Evolutionary conservation across 2,329 filamentous ascomycete species (phyloP), one percentile per base, ranked within the genome.

Genomic region (Trichophyton benhamiae): DNA sequence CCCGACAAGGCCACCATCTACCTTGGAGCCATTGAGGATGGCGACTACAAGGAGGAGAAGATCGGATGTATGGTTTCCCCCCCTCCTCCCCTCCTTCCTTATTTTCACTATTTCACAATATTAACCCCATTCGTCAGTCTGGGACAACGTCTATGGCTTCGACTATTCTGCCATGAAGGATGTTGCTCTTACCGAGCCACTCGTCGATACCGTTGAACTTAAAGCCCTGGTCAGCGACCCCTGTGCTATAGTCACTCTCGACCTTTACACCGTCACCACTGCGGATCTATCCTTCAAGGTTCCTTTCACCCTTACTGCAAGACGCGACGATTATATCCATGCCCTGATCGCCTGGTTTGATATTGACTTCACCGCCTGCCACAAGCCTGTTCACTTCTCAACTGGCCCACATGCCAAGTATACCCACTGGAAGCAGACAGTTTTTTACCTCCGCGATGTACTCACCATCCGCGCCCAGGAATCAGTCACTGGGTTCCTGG

Each of bases 391-490:
- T 72, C 85, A 87, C 72, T 99, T 99, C 82, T 95, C 89, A 60
- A 99, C 94, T 17, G 94, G 94, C 22, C 94, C 94, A 30, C 94
- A 97, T 78, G 95, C 92, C 69, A 97, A 96, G 79, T 97, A 97
- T 79, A 99, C 94, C 17, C 94, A 99, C 82, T 99, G 94, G 94
- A 99, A 99, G 80, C 94, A 99, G 81, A 99, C 94, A 11, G 94
- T 99, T 65, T 97, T 99, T 79, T 99, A 99, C 79, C 82, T 99
- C 65, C 85, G 88, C 71, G 91, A 99, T 68, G 89, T 96, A 38
- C 79, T 99, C 66, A 97, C 91, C 17, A 91, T 96, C 42, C 87
- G 95, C 75, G 82, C 89, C 71, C 90, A 87, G 62, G 94, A 99
- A 80, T 81, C 83, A 70, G 81, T 99, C 63, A 77, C 79, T 63